These are phyloP conservation scores for Begonia loranthoides DNA, from an alignment of 306 rosid species.

Conservation along the genomic window DNA sequence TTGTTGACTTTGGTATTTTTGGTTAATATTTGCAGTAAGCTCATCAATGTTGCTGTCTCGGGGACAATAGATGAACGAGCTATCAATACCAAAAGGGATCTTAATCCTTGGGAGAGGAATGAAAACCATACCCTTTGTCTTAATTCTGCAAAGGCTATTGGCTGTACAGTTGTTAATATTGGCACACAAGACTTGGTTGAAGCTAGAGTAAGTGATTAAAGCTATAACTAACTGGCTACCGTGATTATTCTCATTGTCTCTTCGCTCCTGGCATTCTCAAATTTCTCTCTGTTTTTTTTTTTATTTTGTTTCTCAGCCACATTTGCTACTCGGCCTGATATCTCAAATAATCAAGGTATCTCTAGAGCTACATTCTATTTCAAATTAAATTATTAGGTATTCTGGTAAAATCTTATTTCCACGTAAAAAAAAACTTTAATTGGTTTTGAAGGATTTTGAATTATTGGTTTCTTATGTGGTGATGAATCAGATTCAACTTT, in stretches of 20 bases:
- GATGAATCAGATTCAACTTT: conserved; percentile 68
- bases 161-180: conserved; percentile 98
- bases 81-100: conserved; percentile 73
- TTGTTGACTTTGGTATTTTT: conserved; percentile 9
- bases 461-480: conserved; percentile 16
- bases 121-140: conserved; percentile 97
- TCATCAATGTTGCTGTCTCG: conserved; percentile 90
- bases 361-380: conserved; percentile 4
- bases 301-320: conserved; percentile 42
- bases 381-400: no score
- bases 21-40: conserved; percentile 57
- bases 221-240: conserved; percentile 5
- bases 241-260: conserved; percentile 8
- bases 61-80: conserved; percentile 99
- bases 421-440: conserved; percentile 7
- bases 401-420: conserved; percentile 1
- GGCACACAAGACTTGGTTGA: conserved; percentile 90
- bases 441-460: conserved; percentile 6
- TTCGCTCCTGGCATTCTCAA: not conserved
- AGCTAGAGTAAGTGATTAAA: conserved; percentile 67
- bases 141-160: conserved; percentile 97
- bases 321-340: conserved; percentile 86
- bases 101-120: conserved; percentile 99
- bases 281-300: conserved; percentile 12
- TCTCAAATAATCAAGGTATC: conserved; percentile 90